Evolutionary conservation across 352 stramenopile genomes (phyloP).

Genomic region (Phytophthora pisi): DNA sequence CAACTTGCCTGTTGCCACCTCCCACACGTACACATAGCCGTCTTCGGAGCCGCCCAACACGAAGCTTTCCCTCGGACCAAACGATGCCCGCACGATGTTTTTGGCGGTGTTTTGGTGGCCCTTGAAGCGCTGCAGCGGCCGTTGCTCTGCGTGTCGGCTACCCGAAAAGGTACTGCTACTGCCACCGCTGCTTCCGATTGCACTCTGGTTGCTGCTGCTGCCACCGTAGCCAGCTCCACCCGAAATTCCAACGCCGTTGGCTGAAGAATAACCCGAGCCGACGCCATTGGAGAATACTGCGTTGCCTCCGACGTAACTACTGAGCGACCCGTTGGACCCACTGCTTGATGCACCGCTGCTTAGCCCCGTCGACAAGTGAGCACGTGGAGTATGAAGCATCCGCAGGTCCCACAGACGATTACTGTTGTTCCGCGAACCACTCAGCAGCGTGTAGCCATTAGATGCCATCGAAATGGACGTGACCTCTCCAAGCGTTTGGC

Average conservation of each 20-base stretch:
- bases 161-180: slow-evolving; percentile 31
- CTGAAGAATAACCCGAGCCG: slow-evolving; percentile 23
- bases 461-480: slow-evolving; percentile 86
- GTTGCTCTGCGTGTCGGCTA: slow-evolving; percentile 55
- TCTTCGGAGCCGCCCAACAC: slow-evolving; percentile 89
- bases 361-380: slow-evolving; percentile 52
- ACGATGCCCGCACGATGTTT: slow-evolving; percentile 86
- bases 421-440: slow-evolving; percentile 87
- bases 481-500: slow-evolving; percentile 86
- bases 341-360: slow-evolving; percentile 29
- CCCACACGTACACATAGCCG: slow-evolving; percentile 88
- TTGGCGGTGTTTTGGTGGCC: slow-evolving; percentile 91
- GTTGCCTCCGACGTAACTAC: slow-evolving; percentile 26
- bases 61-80: slow-evolving; percentile 85
- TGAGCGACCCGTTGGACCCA: slow-evolving; percentile 37
- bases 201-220: slow-evolving; percentile 35
- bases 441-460: slow-evolving; percentile 82
- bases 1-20: slow-evolving; percentile 85
- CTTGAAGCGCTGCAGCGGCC: slow-evolving; percentile 87
- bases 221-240: slow-evolving; percentile 26
- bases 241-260: slow-evolving; percentile 28
- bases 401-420: slow-evolving; percentile 90
- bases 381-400: slow-evolving; percentile 78
- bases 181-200: slow-evolving; percentile 26
- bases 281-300: slow-evolving; percentile 24